Evolutionary conservation across 2,329 filamentous ascomycete genomes (phyloP).

Genomic region (Cercospora sp.): DNA sequence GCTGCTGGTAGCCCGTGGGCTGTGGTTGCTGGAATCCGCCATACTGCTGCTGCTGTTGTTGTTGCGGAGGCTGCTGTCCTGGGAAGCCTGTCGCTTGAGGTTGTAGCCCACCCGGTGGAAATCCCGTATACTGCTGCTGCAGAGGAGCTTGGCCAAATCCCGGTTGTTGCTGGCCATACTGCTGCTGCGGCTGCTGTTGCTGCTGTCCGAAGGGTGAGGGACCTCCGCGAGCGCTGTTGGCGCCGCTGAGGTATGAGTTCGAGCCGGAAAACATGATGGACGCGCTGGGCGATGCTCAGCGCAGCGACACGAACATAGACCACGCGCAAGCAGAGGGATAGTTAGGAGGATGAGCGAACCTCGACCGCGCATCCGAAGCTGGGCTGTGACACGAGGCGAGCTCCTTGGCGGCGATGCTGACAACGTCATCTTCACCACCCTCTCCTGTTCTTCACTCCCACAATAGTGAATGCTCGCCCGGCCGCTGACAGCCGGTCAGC

Average conservation of each 20-base stretch:
- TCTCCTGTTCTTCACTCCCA: not conserved
- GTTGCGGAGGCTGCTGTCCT: slow-evolving; percentile 39
- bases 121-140: slow-evolving; percentile 70
- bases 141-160: slow-evolving; percentile 55
- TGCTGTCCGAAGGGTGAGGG: slow-evolving; percentile 59
- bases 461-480: not conserved
- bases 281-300: slow-evolving; percentile 19
- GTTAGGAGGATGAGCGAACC: slow-evolving; percentile 4
- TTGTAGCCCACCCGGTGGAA: slow-evolving; percentile 48
- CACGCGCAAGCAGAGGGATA: not conserved
- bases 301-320: not conserved
- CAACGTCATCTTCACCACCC: slow-evolving; percentile 3
- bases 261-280: slow-evolving; percentile 81
- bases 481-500: slow-evolving; percentile 6
- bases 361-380: slow-evolving; percentile 12
- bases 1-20: slow-evolving; percentile 48
- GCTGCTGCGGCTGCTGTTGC: slow-evolving; percentile 45
- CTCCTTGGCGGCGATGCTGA: not conserved
- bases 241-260: slow-evolving; percentile 80
- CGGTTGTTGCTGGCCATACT: slow-evolving; percentile 52
- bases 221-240: slow-evolving; percentile 71
- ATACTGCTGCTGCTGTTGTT: slow-evolving; percentile 37
- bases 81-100: slow-evolving; percentile 41
- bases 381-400: slow-evolving; percentile 7
- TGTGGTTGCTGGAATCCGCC: slow-evolving; percentile 45